Evolutionary conservation across 768 basidiomycete genomes (phyloP), one percentile per base, ranked within the genome.

Genomic region (Rickenella mellea): DNA sequence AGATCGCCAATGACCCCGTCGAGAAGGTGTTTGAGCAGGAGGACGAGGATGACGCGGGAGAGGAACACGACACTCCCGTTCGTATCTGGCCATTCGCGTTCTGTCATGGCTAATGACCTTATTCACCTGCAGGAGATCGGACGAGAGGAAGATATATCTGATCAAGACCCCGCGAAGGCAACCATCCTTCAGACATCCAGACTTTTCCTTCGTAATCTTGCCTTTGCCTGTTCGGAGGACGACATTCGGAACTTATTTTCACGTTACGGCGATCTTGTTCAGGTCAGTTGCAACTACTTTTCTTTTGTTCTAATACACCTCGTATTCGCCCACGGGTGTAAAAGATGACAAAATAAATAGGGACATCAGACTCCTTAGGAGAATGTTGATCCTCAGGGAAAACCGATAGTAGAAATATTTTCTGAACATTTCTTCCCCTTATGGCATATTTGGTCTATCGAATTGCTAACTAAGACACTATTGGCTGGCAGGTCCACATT

Each of bases 191-290:
- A 73, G 43, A 93, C 91, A 0, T 72, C 77, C 1, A 76, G 93
- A 4, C 65, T 98, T 2, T 98, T 98, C 55, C 65, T 99, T 5
- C 88, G 96, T n/a, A 99, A 98, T 55, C 62, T 99, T n/a, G 71
- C 91, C 0, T 98, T 91, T 54, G 75, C 81, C 0, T 88, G 85
- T 44, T 81, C 83, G 6, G 74, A 83, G 14, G 59, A 67, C 2
- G 91, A 96, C 39, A 62, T 98, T 1, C 53, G 59, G 2, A 68
- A 71, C 10, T 67, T 80, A 2, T 91, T 92, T 58, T 56, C 60
- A 3, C 65, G 73, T 0, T 88, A 75, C 55, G 93, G 93, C 7
- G 67, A 75, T 33, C 56, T 96, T 26, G 70, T 71, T 30, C 84
- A 92, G 82, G 90, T 89, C 47, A 70, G 76, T 39, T 32, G 48